Evolutionary conservation across 805 yeast species (phyloP).

Genomic region (Starmerella apis): DNA sequence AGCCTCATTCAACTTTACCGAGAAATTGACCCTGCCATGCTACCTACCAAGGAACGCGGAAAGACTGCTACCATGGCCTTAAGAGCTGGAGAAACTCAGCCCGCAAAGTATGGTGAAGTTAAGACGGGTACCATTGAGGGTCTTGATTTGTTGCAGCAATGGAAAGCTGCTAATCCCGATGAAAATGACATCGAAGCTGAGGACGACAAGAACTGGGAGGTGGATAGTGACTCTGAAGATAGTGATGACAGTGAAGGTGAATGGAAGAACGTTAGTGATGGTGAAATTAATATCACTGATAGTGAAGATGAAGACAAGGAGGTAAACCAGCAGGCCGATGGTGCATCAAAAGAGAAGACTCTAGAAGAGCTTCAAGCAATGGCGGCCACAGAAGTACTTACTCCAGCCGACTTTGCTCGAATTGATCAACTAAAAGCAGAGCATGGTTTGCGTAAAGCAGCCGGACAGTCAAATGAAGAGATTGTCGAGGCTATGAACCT

Average conservation of each 20-base stretch:
- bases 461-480: slow-evolving; percentile 61
- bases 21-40: slow-evolving; percentile 95
- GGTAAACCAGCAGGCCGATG: slow-evolving; percentile 23
- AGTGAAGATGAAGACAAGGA: slow-evolving; percentile 38
- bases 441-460: slow-evolving; percentile 73
- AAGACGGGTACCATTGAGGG: slow-evolving; percentile 75
- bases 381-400: slow-evolving; percentile 66
- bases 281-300: slow-evolving; percentile 37
- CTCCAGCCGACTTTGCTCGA: slow-evolving; percentile 97
- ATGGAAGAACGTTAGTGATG: slow-evolving; percentile 57
- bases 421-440: slow-evolving; percentile 74
- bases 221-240: slow-evolving; percentile 32
- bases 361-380: slow-evolving; percentile 43
- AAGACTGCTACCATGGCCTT: slow-evolving; percentile 78
- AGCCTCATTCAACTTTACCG: slow-evolving; percentile 76
- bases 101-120: slow-evolving; percentile 38
- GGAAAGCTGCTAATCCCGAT: slow-evolving; percentile 57
- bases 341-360: slow-evolving; percentile 26
- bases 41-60: slow-evolving; percentile 83
- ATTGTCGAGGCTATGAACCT: slow-evolving; percentile 68
- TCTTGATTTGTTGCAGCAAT: slow-evolving; percentile 74
- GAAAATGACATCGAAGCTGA: slow-evolving; percentile 48
- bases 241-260: slow-evolving; percentile 45
- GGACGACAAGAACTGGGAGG: slow-evolving; percentile 41
- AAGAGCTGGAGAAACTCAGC: slow-evolving; percentile 46